These are phyloP conservation scores for Moesziomyces sp. DNA, from an alignment of 1,284 basidiomycete genomes.

Conservation along the genomic window DNA sequence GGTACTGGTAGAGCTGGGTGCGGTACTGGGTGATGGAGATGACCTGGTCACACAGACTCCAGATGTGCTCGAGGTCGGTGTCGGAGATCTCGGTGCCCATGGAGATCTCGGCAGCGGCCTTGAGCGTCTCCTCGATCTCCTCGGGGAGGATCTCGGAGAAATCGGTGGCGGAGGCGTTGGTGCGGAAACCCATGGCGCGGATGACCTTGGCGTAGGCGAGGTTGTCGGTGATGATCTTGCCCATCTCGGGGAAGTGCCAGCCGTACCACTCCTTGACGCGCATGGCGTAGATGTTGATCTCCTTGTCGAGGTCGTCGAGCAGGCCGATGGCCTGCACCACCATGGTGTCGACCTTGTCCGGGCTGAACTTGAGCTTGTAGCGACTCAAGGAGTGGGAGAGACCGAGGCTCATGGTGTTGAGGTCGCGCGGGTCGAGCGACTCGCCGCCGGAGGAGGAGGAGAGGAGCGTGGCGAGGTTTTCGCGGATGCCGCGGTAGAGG, in stretches of 20 bases:
- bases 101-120: constrained; percentile 91
- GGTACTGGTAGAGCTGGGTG: constrained; percentile 90
- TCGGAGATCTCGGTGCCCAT: constrained; percentile 99
- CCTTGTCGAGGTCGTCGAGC: constrained; percentile 97
- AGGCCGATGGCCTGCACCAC: constrained; percentile 98
- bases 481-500: constrained; percentile 94
- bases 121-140: constrained; percentile 83
- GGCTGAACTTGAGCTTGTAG: constrained; percentile 99
- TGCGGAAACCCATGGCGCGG: constrained; percentile 72
- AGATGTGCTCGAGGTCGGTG: constrained; percentile 91
- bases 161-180: constrained; percentile 86
- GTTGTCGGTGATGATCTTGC: constrained; percentile 97
- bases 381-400: constrained; percentile 95
- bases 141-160: constrained; percentile 89
- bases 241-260: constrained; percentile 99
- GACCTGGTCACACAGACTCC: constrained; percentile 95
- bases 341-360: constrained; percentile 99
- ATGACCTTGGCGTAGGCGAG: constrained; percentile 86
- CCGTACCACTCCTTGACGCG: constrained; percentile 99
- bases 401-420: constrained; percentile 97
- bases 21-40: constrained; percentile 95
- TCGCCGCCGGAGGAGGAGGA: constrained; percentile 59
- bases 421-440: constrained; percentile 77
- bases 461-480: constrained; percentile 85
- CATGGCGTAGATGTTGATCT: constrained; percentile 99